Evolutionary conservation across 2,329 filamentous ascomycete species (phyloP), one percentile per base, ranked within the genome.

Genomic region (Botrytis medusae): DNA sequence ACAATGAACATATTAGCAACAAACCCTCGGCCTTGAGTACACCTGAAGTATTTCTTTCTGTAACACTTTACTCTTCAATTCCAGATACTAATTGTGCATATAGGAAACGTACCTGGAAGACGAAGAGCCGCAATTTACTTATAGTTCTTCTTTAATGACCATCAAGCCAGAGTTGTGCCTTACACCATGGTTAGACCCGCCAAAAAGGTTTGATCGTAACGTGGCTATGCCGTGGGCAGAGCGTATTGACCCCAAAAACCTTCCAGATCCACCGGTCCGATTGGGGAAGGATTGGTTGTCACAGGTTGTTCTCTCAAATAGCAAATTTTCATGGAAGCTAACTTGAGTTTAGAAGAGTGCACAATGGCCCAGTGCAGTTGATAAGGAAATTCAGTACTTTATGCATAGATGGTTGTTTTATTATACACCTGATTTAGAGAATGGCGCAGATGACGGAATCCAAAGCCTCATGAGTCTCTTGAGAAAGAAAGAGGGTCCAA

Each of bases 181-280:
- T 20, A 40, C 63, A 7, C 71, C 71, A 14, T 72, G 71, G 71
- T 60, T 72, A 18, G 63, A 69, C 40, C 71, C 71, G 20, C 71
- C 71, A 18, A 72, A 72, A 37, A 67, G 71, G 29, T 69, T 72
- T 29, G 71, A 72, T 14, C 71, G 71, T 40, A 68, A 69, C n/a
- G 63, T 51, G 44, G 71, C 71, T 48, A 40, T 72, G 22, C 71
- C 46, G 10, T 61, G 60, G 64, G 46, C 34, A 29, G 71, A 72
- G 25, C 48, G 60, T 22, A 64, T 72, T 48, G 34, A 72, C 37
- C 71, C 71, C 12, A 46, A 46, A 12, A 72, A 29, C 25, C 37
- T 72, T 60, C 46, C 42, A 25, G 54, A 51, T 20, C 63, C 57
- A 32, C 65, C 71, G 25, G 44, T 69, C 1, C 51, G 71, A 46